These are phyloP conservation scores for Mycena kentingensis DNA, from an alignment of 768 basidiomycete species.

Conservation along the genomic window DNA sequence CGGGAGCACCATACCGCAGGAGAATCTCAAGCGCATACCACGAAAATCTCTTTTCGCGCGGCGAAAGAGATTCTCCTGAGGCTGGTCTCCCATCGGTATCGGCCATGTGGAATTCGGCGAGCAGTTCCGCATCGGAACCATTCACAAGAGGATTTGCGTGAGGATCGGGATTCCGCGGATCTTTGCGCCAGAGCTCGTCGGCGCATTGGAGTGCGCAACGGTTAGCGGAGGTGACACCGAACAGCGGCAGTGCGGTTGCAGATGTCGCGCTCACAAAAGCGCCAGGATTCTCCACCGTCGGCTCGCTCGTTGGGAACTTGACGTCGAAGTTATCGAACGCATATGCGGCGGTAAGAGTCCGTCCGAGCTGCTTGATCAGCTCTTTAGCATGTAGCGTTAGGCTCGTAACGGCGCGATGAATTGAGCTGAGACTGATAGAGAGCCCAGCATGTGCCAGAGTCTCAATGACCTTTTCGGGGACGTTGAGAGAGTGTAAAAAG, in stretches of 20 bases:
- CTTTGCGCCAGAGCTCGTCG: constrained; percentile 9
- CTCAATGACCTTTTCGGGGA: constrained; percentile 29
- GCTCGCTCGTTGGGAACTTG: constrained; percentile 13
- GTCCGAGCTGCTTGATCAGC: constrained; percentile 3
- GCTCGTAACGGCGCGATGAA: constrained; percentile 20
- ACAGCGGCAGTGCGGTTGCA: constrained; percentile 21
- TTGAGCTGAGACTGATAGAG: constrained; percentile 22
- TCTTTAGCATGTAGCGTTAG: constrained; percentile 18
- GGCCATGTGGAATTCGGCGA: no score
- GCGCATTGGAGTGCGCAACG: neutral
- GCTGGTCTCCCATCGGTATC: no score
- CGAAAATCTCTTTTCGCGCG: no score
- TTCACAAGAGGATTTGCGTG: neutral
- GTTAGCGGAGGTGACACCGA: constrained; percentile 18
- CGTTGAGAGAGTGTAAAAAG: constrained; percentile 25
- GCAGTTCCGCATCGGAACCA: no score
- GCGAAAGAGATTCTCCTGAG: no score
- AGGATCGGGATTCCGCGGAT: constrained; percentile 2
- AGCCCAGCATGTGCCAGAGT: constrained; percentile 23
- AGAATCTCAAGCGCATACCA: no score
- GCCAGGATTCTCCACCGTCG: constrained; percentile 15
- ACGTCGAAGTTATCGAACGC: constrained; percentile 27
- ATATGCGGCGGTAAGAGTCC: constrained; percentile 11
- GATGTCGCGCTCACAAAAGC: constrained; percentile 21
- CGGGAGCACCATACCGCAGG: no score